Evolutionary conservation across 2,329 filamentous ascomycete species (phyloP).

Genomic region (Colletotrichum tropicicola): DNA sequence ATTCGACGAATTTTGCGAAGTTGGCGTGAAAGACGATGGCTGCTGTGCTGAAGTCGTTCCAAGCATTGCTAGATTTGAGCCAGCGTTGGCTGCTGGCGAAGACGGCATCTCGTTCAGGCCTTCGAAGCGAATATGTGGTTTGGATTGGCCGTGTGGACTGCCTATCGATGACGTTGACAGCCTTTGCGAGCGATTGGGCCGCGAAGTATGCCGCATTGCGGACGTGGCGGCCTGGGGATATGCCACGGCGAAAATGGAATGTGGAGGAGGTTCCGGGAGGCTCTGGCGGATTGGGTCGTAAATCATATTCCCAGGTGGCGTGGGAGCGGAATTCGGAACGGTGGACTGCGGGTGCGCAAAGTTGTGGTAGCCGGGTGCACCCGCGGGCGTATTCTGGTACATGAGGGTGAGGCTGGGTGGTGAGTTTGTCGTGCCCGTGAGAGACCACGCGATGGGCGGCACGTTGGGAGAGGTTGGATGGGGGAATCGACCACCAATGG

Average conservation of each 20-base stretch:
- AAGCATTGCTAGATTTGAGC: constrained; percentile 37
- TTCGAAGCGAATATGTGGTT: constrained; percentile 39
- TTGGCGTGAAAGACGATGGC: constrained; percentile 45
- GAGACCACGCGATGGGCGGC: constrained; percentile 78
- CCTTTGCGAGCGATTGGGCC: constrained; percentile 37
- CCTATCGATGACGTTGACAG: constrained; percentile 32
- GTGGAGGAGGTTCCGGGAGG: constrained; percentile 53
- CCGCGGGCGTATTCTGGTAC: constrained; percentile 67
- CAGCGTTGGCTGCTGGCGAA: constrained; percentile 38
- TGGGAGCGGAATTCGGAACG: constrained; percentile 47
- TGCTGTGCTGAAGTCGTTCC: constrained; percentile 31
- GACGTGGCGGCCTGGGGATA: constrained; percentile 60
- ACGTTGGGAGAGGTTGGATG: constrained; percentile 58
- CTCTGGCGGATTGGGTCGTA: constrained; percentile 69
- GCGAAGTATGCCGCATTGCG: constrained; percentile 54
- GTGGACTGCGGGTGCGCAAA: constrained; percentile 17
- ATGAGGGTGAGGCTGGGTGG: constrained; percentile 85
- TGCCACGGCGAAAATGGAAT: constrained; percentile 56
- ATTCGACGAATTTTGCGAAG: constrained; percentile 50
- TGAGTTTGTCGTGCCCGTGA: constrained; percentile 89
- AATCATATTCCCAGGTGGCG: constrained; percentile 66
- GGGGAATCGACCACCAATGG: constrained; percentile 50
- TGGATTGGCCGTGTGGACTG: constrained; percentile 22
- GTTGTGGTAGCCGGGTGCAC: constrained; percentile 27
- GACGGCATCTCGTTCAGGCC: constrained; percentile 39